Conservation (phyloP, 176 grass and related monocot species). For the Avena insularis region DNA sequence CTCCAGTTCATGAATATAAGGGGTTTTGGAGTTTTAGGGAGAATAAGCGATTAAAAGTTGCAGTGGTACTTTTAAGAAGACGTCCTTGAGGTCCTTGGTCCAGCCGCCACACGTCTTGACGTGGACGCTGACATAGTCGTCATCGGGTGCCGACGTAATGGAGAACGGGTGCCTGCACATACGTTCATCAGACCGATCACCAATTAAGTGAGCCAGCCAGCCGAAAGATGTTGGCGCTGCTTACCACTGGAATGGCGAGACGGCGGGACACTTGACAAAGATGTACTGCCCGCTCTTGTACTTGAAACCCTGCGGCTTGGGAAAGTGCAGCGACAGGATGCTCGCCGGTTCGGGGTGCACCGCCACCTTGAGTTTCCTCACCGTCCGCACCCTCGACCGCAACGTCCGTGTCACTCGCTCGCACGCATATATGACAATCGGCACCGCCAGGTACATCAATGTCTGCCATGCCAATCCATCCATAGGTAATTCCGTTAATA, state of each 20-base stretch:
- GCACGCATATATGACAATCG: conserved; percentile 62
- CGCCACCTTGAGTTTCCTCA: conserved; percentile 79
- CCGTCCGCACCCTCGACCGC: conserved; percentile 62
- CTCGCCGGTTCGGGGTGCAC: conserved; percentile 20
- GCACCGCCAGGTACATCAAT: conserved; percentile 85
- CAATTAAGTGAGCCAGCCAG: no score
- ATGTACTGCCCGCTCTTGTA: background rate
- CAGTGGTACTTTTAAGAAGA: background rate
- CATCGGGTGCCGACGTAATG: background rate
- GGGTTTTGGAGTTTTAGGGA: no score
- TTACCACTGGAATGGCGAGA: background rate
- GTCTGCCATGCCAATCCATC: conserved; percentile 44
- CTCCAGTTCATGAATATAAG: no score
- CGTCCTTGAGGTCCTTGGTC: background rate
- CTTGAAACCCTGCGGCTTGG: background rate
- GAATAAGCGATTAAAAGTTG: no score
- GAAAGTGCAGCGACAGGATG: conserved; percentile 30
- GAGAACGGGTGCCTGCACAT: background rate
- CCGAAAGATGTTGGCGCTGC: background rate
- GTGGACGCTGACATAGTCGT: background rate
- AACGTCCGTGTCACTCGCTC: conserved; percentile 71
- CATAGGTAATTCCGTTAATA: background rate
- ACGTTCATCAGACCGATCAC: no score
- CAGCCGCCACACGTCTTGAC: background rate
- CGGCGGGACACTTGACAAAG: background rate